Base-by-base conservation (phyloP, 495 filamentous ascomycete genomes). In the Trichoderma asperelloides region DNA sequence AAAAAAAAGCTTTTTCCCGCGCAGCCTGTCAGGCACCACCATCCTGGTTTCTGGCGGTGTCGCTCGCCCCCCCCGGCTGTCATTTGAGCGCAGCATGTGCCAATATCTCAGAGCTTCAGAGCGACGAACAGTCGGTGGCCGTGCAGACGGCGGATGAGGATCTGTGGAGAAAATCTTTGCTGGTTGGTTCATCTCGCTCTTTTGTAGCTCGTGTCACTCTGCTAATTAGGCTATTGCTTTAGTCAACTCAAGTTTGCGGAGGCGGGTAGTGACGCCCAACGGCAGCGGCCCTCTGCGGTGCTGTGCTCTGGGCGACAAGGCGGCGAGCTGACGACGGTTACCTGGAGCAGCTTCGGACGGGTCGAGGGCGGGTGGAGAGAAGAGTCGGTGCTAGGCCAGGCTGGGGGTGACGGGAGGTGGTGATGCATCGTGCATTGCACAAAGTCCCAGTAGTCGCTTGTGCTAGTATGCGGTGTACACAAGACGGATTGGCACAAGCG, bases 41-140 rank as follows among this genome's bases (percentile, higher is more conserved):
- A 60, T 60, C 55, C 55, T 60, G 55, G 55, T 9, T 30, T 28
- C 27, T 27, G 55, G 55, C 55, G 55, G 55, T 60, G 55, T 60
- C 55, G 55, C n/a, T 55, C 2, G 49, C 49, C 18, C 8, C 41
- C 25, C n/a, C 4, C 18, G 55, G 55, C 55, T 30, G 55, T 27
- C 55, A 60, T 30, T 30, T 60, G 55, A 60, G 55, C 55, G 55
- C 55, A 27, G 55, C 27, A 25, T 60, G n/a, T 30, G 55, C 9
- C 30, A 23, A 28, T 21, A n/a, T 18, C 9, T 60, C 23, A 21
- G 23, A 30, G 25, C 11, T 18, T 60, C 12, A 60, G 27, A 11
- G 11, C 55, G 55, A 30, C 7, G 8, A 55, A 55, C 16, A 60
- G 55, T 60, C 55, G 55, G 55, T 60, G 55, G 55, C 55, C 55